Conservation (phyloP, 1,284 basidiomycete species). For the Inonotus obliquus region DNA sequence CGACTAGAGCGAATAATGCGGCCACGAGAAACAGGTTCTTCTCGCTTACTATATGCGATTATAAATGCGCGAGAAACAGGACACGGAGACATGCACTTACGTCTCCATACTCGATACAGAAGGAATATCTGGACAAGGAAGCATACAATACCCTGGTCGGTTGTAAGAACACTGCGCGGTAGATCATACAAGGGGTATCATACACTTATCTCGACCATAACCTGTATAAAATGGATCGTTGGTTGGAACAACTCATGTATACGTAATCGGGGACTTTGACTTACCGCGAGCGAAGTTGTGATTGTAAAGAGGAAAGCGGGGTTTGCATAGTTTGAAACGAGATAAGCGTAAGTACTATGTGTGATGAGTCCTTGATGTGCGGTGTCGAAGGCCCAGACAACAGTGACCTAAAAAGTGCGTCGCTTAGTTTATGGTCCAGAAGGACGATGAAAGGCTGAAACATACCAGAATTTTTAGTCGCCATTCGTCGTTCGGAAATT, state of each 20-base stretch:
- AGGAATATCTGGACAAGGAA: constrained; percentile 17
- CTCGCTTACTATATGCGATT: constrained; percentile 5
- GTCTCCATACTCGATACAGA: constrained; percentile 13
- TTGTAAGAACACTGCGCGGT: neutral
- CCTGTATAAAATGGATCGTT: neutral
- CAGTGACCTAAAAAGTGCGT: neutral
- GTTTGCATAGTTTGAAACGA: constrained; percentile 12
- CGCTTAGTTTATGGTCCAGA: neutral
- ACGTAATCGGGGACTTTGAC: neutral
- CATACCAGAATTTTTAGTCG: constrained; percentile 8
- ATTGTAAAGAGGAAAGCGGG: neutral
- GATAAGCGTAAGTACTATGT: constrained; percentile 14
- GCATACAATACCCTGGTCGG: constrained; percentile 10
- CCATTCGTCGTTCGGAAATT: constrained; percentile 9
- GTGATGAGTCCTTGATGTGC: constrained; percentile 17
- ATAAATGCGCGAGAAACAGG: neutral
- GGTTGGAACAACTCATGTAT: neutral
- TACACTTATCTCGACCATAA: constrained; percentile 12
- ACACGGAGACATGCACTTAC: constrained; percentile 4
- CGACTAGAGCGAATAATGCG: neutral
- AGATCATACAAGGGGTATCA: neutral
- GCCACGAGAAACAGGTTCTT: constrained; percentile 11
- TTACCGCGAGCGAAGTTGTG: constrained; percentile 6
- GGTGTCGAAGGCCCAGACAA: constrained; percentile 16
- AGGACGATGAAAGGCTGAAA: no score